These are phyloP conservation scores for Sporothrix pseudoabietina DNA, from an alignment of 2,329 filamentous ascomycete species.

Conservation along the genomic window DNA sequence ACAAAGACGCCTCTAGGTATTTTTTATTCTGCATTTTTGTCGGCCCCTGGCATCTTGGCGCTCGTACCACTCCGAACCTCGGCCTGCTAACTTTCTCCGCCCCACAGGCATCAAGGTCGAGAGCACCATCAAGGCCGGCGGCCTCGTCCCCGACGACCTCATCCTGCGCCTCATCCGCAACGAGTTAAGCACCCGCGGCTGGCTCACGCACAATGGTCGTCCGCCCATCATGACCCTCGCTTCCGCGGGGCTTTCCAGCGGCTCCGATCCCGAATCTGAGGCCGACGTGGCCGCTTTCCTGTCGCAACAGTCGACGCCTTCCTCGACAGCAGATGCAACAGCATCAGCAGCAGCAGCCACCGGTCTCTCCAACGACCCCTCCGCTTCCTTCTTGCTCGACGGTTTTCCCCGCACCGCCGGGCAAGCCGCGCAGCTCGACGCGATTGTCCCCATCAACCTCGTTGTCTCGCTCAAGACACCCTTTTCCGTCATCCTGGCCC, in stretches of 20 bases:
- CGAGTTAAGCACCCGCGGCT: constrained; percentile 82
- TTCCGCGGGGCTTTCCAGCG: constrained; percentile 42
- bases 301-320: constrained; percentile 41
- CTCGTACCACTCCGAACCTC: neutral
- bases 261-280: constrained; percentile 37
- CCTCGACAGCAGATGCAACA: constrained; percentile 41
- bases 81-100: constrained; percentile 12
- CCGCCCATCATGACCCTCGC: constrained; percentile 55
- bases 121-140: constrained; percentile 80
- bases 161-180: constrained; percentile 91
- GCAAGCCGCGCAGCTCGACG: constrained; percentile 77
- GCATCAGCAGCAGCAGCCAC: neutral
- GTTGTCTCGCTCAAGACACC: constrained; percentile 87
- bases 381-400: constrained; percentile 91
- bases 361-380: constrained; percentile 65
- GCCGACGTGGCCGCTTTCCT: constrained; percentile 48
- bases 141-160: constrained; percentile 86
- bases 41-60: neutral
- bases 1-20: constrained; percentile 80
- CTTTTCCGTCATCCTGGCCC: constrained; percentile 79
- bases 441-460: constrained; percentile 89
- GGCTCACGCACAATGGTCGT: constrained; percentile 62
- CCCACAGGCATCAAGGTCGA: constrained; percentile 82
- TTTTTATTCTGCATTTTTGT: constrained; percentile 33
- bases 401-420: constrained; percentile 87